Evolutionary conservation across 129 eudicot genomes (phyloP).

Genomic region (carrot (Daucus carota)): DH1_v3.0 NC_030386.2:29139501-29140000

Average conservation of each 20-base stretch:
- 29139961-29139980: neutral
- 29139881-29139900: neutral
- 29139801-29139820: neutral
- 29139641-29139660: neutral
- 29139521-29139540: too few species aligned
- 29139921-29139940: neutral
- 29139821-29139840: neutral
- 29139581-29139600: too few species aligned
- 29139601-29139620: too few species aligned
- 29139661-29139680: neutral
- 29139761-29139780: neutral
- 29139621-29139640: neutral
- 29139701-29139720: neutral
- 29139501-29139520: too few species aligned
- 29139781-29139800: neutral
- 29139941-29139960: neutral
- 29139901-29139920: neutral
- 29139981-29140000: neutral
- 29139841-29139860: neutral
- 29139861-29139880: neutral
- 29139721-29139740: neutral
- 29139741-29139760: neutral
- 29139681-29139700: neutral
- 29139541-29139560: too few species aligned
- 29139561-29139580: too few species aligned